phyloP scores from a whole-genome alignment of 495 filamentous ascomycete genomes.

The Tetracladium marchalianum region DNA sequence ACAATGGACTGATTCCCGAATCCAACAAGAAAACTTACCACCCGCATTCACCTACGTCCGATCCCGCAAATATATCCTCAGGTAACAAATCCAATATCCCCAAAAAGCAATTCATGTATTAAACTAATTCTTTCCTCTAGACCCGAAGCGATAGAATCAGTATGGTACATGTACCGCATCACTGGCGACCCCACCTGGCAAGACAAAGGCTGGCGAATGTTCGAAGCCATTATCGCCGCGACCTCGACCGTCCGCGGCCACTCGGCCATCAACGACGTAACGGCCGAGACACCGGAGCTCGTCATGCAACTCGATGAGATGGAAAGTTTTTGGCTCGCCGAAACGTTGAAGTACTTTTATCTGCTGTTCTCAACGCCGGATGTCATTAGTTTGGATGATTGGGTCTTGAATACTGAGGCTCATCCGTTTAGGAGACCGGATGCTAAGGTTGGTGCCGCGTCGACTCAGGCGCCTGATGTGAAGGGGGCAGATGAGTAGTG shows the following conservation, averaged over 20 bases:
- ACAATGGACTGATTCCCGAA: constrained; percentile 49
- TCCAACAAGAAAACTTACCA: constrained; percentile 53
- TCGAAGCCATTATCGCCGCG: constrained; percentile 55
- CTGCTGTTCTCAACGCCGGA: constrained; percentile 63
- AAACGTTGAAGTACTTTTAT: constrained; percentile 79
- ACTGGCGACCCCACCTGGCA: constrained; percentile 76
- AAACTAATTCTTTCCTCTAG: constrained; percentile 38
- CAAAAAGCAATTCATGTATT: constrained; percentile 1
- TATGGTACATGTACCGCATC: constrained; percentile 92
- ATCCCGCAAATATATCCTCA: constrained; percentile 62
- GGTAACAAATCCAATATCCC: constrained; percentile 31
- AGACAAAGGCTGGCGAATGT: constrained; percentile 87
- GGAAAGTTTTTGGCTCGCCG: constrained; percentile 59
- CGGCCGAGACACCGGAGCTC: constrained; percentile 17
- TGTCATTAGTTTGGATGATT: constrained; percentile 74
- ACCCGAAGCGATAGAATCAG: constrained; percentile 89
- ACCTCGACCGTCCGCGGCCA: constrained; percentile 60
- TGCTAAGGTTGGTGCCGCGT: neutral
- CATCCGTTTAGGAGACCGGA: constrained; percentile 45
- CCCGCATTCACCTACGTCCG: constrained; percentile 53
- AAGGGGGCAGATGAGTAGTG: no score
- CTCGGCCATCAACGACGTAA: constrained; percentile 69
- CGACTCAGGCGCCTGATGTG: no score
- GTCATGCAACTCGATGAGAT: constrained; percentile 28
- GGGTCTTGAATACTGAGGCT: constrained; percentile 62